phyloP scores from a whole-genome alignment of 2,329 filamentous ascomycete genomes.

The Botrytis hyacinthi region DNA sequence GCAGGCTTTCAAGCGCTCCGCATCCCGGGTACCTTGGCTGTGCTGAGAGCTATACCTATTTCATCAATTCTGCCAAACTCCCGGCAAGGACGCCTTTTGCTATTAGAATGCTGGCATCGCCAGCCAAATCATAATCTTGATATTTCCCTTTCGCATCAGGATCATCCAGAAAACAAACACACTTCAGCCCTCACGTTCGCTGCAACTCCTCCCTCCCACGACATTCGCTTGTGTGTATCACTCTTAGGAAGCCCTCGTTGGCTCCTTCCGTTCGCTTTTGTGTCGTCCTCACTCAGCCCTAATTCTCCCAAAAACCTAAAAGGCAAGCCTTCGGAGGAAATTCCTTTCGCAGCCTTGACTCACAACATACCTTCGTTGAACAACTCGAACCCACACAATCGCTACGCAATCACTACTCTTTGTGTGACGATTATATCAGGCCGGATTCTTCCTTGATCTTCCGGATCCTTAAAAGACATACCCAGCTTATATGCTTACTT shows the following conservation, averaged over 20 bases:
- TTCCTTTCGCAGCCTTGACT: conserved; percentile 28
- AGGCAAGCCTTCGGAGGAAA: conserved; percentile 36
- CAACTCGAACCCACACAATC: conserved; percentile 20
- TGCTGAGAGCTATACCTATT: conserved; percentile 21
- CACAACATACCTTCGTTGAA: conserved; percentile 24
- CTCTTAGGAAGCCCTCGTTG: conserved; percentile 66
- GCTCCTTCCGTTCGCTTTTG: conserved; percentile 72
- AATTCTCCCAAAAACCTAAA: conserved; percentile 21
- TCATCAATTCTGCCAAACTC: conserved; percentile 22
- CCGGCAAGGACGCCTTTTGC: conserved; percentile 24
- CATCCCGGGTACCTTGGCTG: conserved; percentile 26
- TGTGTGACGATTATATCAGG: conserved; percentile 23
- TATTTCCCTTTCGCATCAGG: conserved; percentile 22
- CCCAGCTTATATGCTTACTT: conserved; percentile 33
- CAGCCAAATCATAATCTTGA: conserved; percentile 26
- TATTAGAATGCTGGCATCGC: conserved; percentile 36
- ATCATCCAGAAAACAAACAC: conserved; percentile 11
- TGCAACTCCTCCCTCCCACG: conserved; percentile 27
- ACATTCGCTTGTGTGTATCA: conserved; percentile 40
- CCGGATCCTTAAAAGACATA: conserved; percentile 3
- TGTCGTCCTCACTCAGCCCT: conserved; percentile 35
- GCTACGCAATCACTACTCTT: conserved; percentile 7
- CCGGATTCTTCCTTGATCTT: conserved; percentile 17
- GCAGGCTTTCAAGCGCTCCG: conserved; percentile 21
- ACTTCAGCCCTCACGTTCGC: conserved; percentile 22